Conservation (phyloP, 345 rosid species). For the Garcia nutans region DNA sequence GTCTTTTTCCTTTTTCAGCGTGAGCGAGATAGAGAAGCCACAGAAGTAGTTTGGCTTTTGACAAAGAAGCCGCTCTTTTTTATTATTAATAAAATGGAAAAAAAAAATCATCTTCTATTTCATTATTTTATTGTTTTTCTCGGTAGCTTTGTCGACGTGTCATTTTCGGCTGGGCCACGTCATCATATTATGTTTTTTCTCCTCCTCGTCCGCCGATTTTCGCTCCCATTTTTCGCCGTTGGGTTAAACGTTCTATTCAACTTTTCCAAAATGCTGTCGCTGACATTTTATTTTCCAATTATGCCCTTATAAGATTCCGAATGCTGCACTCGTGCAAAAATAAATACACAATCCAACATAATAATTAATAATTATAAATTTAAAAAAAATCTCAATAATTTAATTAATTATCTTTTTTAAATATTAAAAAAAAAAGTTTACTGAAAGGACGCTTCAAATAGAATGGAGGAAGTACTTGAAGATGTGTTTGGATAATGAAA, state of each 20-base stretch:
- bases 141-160: slow-evolving; percentile 5
- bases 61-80: slow-evolving; percentile 36
- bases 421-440: too few species aligned
- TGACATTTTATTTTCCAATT: neutral
- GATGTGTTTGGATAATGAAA: too few species aligned
- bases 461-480: too few species aligned
- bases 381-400: too few species aligned
- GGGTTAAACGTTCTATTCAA: slow-evolving; percentile 9
- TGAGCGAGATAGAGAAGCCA: slow-evolving; percentile 7
- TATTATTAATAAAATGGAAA: neutral
- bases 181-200: neutral
- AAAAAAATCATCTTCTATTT: slow-evolving; percentile 1
- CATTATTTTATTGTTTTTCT: slow-evolving; percentile 1
- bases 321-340: too few species aligned
- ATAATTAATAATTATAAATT: too few species aligned
- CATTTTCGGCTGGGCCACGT: neutral
- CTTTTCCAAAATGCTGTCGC: slow-evolving; percentile 21
- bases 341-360: too few species aligned
- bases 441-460: too few species aligned
- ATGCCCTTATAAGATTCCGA: slow-evolving; percentile 20
- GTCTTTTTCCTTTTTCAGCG: neutral
- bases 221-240: neutral
- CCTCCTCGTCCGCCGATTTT: slow-evolving; percentile 16
- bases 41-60: slow-evolving; percentile 36
- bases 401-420: too few species aligned